phyloP scores from a whole-genome alignment of 805 yeast genomes.

The Saturnispora besseyi region DNA sequence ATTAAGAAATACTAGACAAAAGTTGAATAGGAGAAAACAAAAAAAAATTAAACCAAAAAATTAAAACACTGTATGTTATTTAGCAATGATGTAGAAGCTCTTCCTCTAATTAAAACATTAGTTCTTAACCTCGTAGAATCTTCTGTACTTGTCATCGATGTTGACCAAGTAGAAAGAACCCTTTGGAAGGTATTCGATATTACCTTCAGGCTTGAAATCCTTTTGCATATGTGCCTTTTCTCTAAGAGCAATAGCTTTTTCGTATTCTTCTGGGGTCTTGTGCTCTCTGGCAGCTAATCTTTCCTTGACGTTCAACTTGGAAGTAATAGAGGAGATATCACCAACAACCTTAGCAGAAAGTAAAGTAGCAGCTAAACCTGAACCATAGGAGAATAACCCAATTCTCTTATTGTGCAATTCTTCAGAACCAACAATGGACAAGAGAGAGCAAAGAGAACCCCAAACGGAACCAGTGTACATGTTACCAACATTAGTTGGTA shows the following conservation, averaged over 20 bases:
- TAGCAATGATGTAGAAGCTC: background rate
- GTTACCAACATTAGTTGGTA: conserved; percentile 96
- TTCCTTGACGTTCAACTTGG: conserved; percentile 56
- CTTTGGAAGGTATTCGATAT: conserved; percentile 54
- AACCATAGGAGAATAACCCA: conserved; percentile 94
- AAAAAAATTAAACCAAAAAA: conserved; percentile 1
- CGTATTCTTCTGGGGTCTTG: conserved; percentile 72
- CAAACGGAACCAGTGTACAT: conserved; percentile 94
- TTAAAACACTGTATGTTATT: background rate
- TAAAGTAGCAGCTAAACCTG: conserved; percentile 91
- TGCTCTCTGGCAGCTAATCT: conserved; percentile 57
- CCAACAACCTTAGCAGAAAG: conserved; percentile 74
- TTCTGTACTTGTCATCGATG: conserved; percentile 82
- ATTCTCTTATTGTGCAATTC: conserved; percentile 74
- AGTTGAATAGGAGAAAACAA: background rate
- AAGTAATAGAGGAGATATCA: conserved; percentile 61
- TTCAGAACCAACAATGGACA: conserved; percentile 67
- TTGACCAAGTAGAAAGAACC: conserved; percentile 81
- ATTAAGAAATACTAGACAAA: background rate
- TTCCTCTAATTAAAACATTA: conserved; percentile 21
- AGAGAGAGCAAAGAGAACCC: conserved; percentile 75
- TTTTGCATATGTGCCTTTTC: conserved; percentile 84
- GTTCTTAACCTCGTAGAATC: conserved; percentile 65
- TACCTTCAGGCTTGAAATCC: conserved; percentile 69
- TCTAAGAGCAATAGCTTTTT: conserved; percentile 73